Evolutionary conservation across 1,139 yeast species (phyloP), one percentile per base, ranked within the genome.

Genomic region (Scheffersomyces lignicola): DNA sequence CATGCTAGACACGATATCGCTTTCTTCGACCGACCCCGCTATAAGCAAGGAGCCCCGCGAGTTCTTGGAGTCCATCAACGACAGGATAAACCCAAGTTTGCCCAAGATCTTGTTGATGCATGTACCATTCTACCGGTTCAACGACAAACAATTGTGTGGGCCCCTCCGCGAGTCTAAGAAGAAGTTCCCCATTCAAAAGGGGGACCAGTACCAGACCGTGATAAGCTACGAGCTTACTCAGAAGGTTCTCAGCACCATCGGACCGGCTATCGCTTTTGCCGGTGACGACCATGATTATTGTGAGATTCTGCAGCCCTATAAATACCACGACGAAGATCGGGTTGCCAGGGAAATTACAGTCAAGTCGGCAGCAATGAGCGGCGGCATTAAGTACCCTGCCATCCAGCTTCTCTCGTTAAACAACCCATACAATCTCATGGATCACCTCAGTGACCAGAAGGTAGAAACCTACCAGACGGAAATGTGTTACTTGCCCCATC

Each of bases 211-310:
- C 49, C 79, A 76, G 49, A 73, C 76, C 21, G 73, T 70, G 2
- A 48, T 76, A 1, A 80, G 78, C 25, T 67, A 74, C 18, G 75
- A 73, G 4, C 51, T 83, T 4, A 69, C 92, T 0, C 69, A 76
- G 32, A 65, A 71, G 13, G 70, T 92, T 7, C 57, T 92, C 26
- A 52, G 67, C 4, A 60, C 61, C 4, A 55, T 89, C 1, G 65
- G 72, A 34, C 98, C 98, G 0, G 62, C 65, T 12, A 62, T 83
- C 7, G 71, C 87, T 1, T 86, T 89, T 54, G 82, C 95, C 3
- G 98, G 98, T 1, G 98, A 92, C 54, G 98, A 92, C 55, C 98
- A 92, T 60, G 98, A 92, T 57, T 90, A 88, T 46, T 92, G 98
- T 59, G 89, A 84, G 44, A 76, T 85, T 10, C 60, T 64, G 9